These are phyloP conservation scores for Botrytis porri DNA, from an alignment of 2,329 filamentous ascomycete species.

Conservation along the genomic window DNA sequence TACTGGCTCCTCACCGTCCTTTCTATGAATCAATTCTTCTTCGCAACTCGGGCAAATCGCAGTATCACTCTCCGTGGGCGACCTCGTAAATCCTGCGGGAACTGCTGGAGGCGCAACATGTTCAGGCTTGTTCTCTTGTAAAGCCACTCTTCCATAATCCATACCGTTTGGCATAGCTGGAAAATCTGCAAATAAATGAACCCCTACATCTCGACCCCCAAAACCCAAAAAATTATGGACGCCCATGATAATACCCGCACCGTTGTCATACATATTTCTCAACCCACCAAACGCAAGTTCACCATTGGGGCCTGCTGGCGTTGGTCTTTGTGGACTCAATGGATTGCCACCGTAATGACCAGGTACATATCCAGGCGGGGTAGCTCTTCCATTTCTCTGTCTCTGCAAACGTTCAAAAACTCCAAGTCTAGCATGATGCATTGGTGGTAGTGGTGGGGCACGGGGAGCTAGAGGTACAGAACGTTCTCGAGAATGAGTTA, in stretches of 20 bases:
- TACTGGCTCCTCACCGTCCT: constrained; percentile 33
- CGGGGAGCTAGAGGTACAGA: constrained; percentile 6
- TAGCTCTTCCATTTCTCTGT: neutral
- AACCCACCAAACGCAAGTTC: neutral
- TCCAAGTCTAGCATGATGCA: neutral
- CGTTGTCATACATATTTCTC: neutral
- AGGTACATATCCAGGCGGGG: neutral
- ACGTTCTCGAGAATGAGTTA: constrained; percentile 19
- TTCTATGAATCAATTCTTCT: constrained; percentile 74
- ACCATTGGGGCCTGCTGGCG: neutral
- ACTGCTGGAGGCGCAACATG: constrained; percentile 48
- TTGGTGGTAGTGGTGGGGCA: neutral
- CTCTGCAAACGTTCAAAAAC: neutral
- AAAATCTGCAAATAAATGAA: neutral
- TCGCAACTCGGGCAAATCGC: constrained; percentile 85
- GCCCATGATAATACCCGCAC: constrained; percentile 9
- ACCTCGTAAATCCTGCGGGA: constrained; percentile 75
- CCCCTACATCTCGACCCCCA: neutral
- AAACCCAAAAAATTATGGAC: neutral
- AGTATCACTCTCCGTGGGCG: constrained; percentile 67
- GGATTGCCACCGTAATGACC: neutral
- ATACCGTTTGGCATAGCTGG: constrained; percentile 32
- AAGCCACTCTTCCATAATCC: constrained; percentile 33
- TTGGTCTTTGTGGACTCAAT: neutral
- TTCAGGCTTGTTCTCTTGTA: constrained; percentile 33